A percentile compares a stretch with the other conserved stretches of the same genome.
Conservation (phyloP, 2,329 filamentous ascomycete genomes). For the Colletotrichum sidae region DNA sequence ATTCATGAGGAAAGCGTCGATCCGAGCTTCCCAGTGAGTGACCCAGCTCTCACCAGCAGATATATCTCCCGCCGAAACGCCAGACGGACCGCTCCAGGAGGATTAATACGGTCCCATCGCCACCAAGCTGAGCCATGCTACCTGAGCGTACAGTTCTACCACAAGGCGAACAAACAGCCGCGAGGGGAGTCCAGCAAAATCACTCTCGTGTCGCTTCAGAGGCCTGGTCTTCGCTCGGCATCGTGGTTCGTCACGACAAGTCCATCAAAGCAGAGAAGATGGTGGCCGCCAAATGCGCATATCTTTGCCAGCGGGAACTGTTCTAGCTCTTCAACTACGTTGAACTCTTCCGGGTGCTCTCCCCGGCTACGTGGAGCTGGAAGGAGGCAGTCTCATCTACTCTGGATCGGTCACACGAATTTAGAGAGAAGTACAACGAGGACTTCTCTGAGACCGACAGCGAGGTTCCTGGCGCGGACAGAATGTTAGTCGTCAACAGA, state of each 20-base stretch:
- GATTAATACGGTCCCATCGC: slow-evolving; percentile 10
- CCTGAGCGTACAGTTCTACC: slow-evolving; percentile 2
- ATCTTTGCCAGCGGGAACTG: slow-evolving; percentile 9
- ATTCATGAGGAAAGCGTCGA: too few relatives aligned
- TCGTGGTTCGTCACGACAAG: slow-evolving; percentile 17
- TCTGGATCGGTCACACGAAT: slow-evolving; percentile 57
- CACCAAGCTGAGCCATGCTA: fast-evolving
- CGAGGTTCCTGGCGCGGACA: slow-evolving; percentile 64
- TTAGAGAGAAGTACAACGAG: slow-evolving; percentile 10
- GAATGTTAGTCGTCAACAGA: slow-evolving; percentile 62
- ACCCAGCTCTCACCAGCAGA: not conserved
- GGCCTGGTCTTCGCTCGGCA: slow-evolving; percentile 13
- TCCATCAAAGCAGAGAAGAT: slow-evolving; percentile 8
- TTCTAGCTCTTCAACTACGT: slow-evolving; percentile 14
- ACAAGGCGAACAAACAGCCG: slow-evolving; percentile 9
- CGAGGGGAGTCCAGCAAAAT: slow-evolving; percentile 6
- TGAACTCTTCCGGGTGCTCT: slow-evolving; percentile 63
- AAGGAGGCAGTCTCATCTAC: slow-evolving; percentile 71
- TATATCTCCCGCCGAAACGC: not conserved
- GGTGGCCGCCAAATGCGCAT: slow-evolving; percentile 1
- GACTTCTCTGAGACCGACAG: slow-evolving; percentile 55
- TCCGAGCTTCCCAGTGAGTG: too few relatives aligned
- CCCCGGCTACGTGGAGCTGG: slow-evolving; percentile 63
- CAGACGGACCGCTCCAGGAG: slow-evolving; percentile 9
- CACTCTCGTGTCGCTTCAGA: not conserved